Evolutionary conservation across 2,329 filamentous ascomycete species (phyloP).

Genomic region (Pestalotiopsis sp.): DNA sequence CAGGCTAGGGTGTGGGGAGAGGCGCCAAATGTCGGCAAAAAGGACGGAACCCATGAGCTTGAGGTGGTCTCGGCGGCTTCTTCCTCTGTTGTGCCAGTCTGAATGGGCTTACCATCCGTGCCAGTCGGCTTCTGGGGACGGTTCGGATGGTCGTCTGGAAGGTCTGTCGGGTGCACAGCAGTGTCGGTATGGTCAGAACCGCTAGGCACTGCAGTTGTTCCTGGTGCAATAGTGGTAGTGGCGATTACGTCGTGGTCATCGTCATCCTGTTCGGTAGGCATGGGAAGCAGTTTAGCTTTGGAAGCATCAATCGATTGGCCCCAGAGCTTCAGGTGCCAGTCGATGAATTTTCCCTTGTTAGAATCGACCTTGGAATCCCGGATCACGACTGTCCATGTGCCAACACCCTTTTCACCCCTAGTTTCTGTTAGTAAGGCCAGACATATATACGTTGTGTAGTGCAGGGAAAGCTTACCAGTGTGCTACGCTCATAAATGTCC

Average conservation of each 20-base stretch:
- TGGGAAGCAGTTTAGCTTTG: conserved; percentile 74
- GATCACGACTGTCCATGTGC: conserved; percentile 88
- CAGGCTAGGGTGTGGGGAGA: conserved; percentile 86
- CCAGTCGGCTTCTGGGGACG: conserved; percentile 57
- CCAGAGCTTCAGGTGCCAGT: conserved; percentile 95
- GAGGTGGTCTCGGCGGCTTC: conserved; percentile 38
- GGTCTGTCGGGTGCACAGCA: conserved; percentile 32
- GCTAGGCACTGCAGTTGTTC: conserved; percentile 64
- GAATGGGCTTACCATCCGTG: conserved; percentile 30
- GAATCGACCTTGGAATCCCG: conserved; percentile 83
- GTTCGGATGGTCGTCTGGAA: conserved; percentile 66
- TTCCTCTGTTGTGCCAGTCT: conserved; percentile 32
- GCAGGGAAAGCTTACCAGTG: conserved; percentile 71
- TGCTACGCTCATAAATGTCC: conserved; percentile 98
- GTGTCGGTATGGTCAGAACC: conserved; percentile 47
- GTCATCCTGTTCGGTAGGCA: conserved; percentile 84
- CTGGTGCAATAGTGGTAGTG: conserved; percentile 47
- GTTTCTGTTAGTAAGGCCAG: neutral
- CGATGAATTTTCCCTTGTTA: conserved; percentile 75
- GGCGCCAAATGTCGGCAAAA: conserved; percentile 88
- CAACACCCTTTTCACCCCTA: conserved; percentile 85
- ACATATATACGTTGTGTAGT: neutral
- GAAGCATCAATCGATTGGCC: conserved; percentile 80
- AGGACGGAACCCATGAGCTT: conserved; percentile 77
- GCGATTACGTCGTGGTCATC: conserved; percentile 72